Evolutionary conservation across 2,329 filamentous ascomycete species (phyloP).

Genomic region (Cladosporium sp.): DNA sequence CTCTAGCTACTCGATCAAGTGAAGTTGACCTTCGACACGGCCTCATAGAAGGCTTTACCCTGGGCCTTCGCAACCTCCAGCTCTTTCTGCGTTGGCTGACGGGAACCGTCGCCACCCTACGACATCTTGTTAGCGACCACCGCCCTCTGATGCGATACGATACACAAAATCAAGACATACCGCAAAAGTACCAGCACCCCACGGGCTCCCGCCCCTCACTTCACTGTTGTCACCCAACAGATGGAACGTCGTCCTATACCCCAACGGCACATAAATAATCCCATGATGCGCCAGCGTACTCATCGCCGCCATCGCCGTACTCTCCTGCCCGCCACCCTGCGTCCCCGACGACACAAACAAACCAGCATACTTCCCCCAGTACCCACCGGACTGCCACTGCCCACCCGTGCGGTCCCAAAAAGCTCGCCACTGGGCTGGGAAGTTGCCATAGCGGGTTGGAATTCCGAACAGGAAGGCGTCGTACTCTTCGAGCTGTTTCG

Average conservation of each 20-base stretch:
- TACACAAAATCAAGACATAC: conserved; percentile 35
- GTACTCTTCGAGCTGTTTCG: conserved; percentile 64
- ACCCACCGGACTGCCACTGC: conserved; percentile 72
- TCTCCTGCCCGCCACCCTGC: conserved; percentile 87
- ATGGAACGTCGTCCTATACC: conserved; percentile 76
- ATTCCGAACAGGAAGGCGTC: conserved; percentile 92
- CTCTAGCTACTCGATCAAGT: no score
- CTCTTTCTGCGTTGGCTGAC: conserved; percentile 73
- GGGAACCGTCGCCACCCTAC: conserved; percentile 64
- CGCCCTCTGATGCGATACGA: not conserved
- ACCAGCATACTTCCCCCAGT: conserved; percentile 84
- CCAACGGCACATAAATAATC: conserved; percentile 92
- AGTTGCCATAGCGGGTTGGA: conserved; percentile 95
- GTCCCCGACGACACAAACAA: conserved; percentile 86
- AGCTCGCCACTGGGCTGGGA: conserved; percentile 90
- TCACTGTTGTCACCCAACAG: conserved; percentile 68
- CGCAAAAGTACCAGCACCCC: conserved; percentile 92
- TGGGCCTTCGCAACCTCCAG: conserved; percentile 75
- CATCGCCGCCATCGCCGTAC: conserved; percentile 74
- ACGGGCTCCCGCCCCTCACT: conserved; percentile 80
- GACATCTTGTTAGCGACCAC: not conserved
- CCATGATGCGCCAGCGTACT: conserved; percentile 90
- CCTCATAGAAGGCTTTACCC: conserved; percentile 79
- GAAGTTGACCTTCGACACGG: conserved; percentile 65
- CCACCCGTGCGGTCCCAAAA: conserved; percentile 69